phyloP scores from a whole-genome alignment of 805 yeast species.

The Nakazawaea anatomiae region DNA sequence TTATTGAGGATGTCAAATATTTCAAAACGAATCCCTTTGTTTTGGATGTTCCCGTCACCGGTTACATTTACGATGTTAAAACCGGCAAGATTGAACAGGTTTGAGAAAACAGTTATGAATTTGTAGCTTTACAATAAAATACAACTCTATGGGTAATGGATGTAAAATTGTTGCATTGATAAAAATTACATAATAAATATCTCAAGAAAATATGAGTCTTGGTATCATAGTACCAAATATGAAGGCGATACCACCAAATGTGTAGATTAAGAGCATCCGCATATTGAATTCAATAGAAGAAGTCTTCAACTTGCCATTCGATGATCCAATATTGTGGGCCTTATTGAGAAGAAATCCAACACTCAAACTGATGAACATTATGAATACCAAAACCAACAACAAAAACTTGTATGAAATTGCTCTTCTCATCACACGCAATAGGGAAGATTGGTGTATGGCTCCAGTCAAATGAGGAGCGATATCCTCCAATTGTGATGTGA shows the following conservation, averaged over 20 bases:
- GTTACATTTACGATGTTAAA: conserved; percentile 33
- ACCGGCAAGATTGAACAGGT: conserved; percentile 27
- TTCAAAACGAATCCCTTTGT: conserved; percentile 25
- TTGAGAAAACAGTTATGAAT: background rate
- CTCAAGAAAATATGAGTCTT: too few species aligned
- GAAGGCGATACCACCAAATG: background rate
- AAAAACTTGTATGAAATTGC: background rate
- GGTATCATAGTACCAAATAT: too few species aligned
- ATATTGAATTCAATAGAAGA: background rate
- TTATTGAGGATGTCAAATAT: conserved; percentile 28
- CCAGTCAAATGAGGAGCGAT: background rate
- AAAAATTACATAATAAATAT: too few species aligned
- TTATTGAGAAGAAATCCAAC: background rate
- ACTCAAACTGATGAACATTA: background rate
- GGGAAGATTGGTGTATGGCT: background rate
- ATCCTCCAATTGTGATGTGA: background rate
- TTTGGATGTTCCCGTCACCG: conserved; percentile 30
- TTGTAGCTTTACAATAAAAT: background rate
- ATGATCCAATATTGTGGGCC: background rate
- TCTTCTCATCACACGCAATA: background rate
- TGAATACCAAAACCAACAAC: background rate
- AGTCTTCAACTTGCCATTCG: background rate
- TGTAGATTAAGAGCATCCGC: background rate
- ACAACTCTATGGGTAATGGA: too few species aligned
- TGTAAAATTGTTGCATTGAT: too few species aligned